phyloP scores from a whole-genome alignment of 192 early-diverging fungal genomes.

The Backusella liffmaniae region DNA sequence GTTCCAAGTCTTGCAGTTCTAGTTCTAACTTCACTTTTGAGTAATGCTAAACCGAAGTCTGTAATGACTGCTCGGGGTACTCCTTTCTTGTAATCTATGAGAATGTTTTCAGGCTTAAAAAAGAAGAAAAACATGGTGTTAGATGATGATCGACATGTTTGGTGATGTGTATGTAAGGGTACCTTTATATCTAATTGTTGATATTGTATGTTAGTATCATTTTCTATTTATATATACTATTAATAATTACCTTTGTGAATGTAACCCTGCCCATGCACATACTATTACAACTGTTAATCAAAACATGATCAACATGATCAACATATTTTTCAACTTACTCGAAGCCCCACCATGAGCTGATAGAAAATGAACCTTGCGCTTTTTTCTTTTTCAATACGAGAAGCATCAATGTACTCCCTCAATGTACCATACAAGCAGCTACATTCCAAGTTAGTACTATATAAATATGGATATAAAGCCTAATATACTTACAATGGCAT shows the following conservation, averaged over 20 bases:
- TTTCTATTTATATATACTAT: not conserved
- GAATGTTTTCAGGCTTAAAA: not conserved
- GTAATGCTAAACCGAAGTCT: not conserved
- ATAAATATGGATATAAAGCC: not conserved
- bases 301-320: not conserved
- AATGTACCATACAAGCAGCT: not conserved
- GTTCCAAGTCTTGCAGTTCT: not conserved
- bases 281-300: not conserved
- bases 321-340: not conserved
- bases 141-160: not conserved
- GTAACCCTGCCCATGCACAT: not conserved
- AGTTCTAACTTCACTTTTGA: not conserved
- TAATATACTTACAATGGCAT: not conserved
- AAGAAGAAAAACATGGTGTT: not conserved
- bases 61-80: not conserved
- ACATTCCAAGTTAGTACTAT: not conserved
- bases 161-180: not conserved
- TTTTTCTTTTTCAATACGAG: not conserved
- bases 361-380: not conserved
- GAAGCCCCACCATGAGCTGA: not conserved
- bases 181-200: not conserved
- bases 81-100: not conserved
- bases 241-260: not conserved
- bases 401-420: not conserved
- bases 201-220: not conserved